Base-by-base conservation (phyloP, 164 flowering plant species). In the Euptelea pleiosperma region DNA sequence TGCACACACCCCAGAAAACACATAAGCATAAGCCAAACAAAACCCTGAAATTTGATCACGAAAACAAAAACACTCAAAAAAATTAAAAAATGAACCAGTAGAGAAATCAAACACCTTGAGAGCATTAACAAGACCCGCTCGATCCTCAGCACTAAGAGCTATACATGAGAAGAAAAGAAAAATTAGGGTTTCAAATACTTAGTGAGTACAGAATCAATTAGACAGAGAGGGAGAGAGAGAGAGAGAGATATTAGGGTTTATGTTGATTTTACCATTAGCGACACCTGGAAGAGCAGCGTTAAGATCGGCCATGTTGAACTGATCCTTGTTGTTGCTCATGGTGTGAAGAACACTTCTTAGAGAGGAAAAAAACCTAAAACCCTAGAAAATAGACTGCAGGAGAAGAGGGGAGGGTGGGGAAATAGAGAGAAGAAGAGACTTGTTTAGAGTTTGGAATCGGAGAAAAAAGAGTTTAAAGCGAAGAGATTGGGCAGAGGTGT, bases 71-170 rank as follows among this genome's bases (percentile, higher is more conserved):
- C 10, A 9, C 35, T 40, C 2, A 26, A 28, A 29, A 14, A 47
- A 29, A 33, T 4, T 25, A 15, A 52, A 10, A 21, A 40, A 16
- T n/a, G n/a, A 16, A 25, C 33, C 43, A 65, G 26, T 4, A 18
- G 3, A 18, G 24, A 25, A 30, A 35, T 0, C 40, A n/a, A 41
- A 29, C 31, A 86, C 94, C 90, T 84, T 82, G 19, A 84, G 80
- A 35, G 80, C 84, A 46, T 66, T 75, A 21, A 80, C 85, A 26
- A 87, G 81, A 6, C 65, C 84, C 1, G 74, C 85, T 45, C 83
- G 70, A 43, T 77, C 81, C 71, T 69, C 88, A 6, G 74, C 73
- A 47, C 75, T 78, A 8, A 87, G 75, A 64, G 79, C 93, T 84
- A 31, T 64, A 73, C 47, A 52, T 8, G 25, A 25, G 45, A 44